These are phyloP conservation scores for Mortierella alpina DNA, from an alignment of 192 early-diverging fungal genomes.

Conservation along the genomic window DNA sequence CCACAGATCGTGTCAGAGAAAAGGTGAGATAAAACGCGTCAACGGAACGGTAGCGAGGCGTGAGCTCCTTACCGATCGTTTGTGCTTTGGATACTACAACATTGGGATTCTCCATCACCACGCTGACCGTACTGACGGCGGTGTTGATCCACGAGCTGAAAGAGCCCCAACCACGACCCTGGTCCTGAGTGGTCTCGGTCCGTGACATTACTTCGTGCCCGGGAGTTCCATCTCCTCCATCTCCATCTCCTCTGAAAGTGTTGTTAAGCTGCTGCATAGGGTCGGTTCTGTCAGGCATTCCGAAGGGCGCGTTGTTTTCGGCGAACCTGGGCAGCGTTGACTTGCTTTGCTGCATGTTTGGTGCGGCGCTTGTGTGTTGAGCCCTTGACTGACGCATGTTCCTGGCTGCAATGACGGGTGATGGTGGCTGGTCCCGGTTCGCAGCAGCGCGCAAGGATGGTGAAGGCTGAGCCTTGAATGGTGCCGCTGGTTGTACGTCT, in stretches of 20 bases:
- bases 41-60: background rate
- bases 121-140: conserved; percentile 45
- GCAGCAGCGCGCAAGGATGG: no score
- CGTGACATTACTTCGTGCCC: background rate
- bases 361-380: no score
- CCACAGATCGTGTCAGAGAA: no score
- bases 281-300: background rate
- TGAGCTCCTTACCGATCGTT: conserved; percentile 16
- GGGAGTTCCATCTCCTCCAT: background rate
- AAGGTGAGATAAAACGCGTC: background rate
- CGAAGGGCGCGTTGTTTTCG: background rate
- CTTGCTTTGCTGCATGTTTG: no score
- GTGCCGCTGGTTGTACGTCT: no score
- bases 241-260: no score
- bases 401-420: no score
- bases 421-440: no score
- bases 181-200: background rate
- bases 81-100: conserved; percentile 45
- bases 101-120: conserved; percentile 49
- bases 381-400: no score
- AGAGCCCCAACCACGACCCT: conserved; percentile 34
- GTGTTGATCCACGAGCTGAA: conserved; percentile 48
- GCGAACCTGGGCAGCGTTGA: no score
- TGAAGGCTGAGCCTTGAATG: no score
- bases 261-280: background rate